Percentiles rank a stretch among this genome's conserved stretches.
These are phyloP conservation scores for Daldinia decipiens DNA, from an alignment of 495 filamentous ascomycete genomes.

Conservation along the genomic window DNA sequence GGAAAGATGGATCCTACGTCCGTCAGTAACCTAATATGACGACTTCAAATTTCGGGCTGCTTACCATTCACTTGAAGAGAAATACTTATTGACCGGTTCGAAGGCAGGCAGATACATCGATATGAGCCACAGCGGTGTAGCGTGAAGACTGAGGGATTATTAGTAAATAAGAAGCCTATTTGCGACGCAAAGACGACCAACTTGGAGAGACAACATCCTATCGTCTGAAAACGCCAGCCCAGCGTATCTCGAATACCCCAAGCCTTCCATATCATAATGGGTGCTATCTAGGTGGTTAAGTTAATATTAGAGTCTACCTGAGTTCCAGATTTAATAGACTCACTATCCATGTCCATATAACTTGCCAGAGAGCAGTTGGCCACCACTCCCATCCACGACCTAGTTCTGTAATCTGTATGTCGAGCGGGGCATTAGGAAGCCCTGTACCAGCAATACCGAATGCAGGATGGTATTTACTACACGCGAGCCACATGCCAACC, in stretches of 20 bases:
- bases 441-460: conserved; percentile 57
- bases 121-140: conserved; percentile 73
- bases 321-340: conserved; percentile 59
- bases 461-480: conserved; percentile 68
- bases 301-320: conserved; percentile 49
- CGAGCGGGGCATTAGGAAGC: conserved; percentile 61
- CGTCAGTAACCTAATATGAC: conserved; percentile 8
- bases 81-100: conserved; percentile 64
- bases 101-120: conserved; percentile 68
- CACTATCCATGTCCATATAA: conserved; percentile 70
- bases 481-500: conserved; percentile 70
- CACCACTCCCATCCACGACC: conserved; percentile 73
- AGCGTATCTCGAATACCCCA: conserved; percentile 70
- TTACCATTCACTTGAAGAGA: conserved; percentile 66
- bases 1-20: conserved; percentile 63
- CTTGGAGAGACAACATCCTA: conserved; percentile 67
- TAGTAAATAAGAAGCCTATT: neutral
- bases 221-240: conserved; percentile 74
- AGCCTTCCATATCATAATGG: conserved; percentile 55
- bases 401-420: conserved; percentile 57
- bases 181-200: conserved; percentile 29
- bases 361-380: conserved; percentile 71
- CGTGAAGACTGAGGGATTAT: conserved; percentile 61
- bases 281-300: conserved; percentile 43
- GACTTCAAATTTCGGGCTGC: conserved; percentile 24